Base-by-base conservation (phyloP, 352 stramenopile genomes). In the Phytophthora tubulina region DNA sequence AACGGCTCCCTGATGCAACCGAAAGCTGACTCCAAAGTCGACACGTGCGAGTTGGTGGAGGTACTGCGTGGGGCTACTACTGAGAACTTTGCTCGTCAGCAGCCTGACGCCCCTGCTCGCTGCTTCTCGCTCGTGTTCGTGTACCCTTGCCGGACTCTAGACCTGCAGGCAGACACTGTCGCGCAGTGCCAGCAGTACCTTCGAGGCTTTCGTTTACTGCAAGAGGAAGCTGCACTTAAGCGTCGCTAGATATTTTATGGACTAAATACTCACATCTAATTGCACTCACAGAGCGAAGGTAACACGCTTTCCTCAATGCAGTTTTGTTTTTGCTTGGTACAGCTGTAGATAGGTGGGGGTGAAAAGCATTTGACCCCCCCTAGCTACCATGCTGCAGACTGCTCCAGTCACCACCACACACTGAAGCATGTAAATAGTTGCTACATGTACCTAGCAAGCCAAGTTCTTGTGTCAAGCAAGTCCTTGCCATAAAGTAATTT, bases 51-150 rank as follows among this genome's bases (percentile, higher is more conserved):
- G 50, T 61, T 90, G 31, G 80, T 89, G 3, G 76, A 82, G 39
- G 79, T 92, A 36, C 45, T 93, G 17, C 38, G 67, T 3, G 82
- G 84, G 3, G 75, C 79, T 15, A 81, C 60, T 6, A 91, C 79
- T 9, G 82, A 91, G 21, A 76, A 65, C 2, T 90, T 92, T 46
- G 57, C 75, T 46, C 75, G 73, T 21, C 73, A 84, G 32, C 72
- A 54, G 35, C 75, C 72, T 38, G 75, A 86, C 32, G 56, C 59
- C 35, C 68, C 70, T n/a, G 36, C 57, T 4, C 73, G 78, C 21
- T 94, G 85, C 63, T 74, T 93, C 65, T 93, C 85, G 55, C 84
- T 94, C 15, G 83, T 93, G 46, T 89, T 90, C 36, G 80, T 89
- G 32, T 79, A 89, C 46, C 86, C 86, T 42, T 92, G 81, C 45